phyloP scores from a whole-genome alignment of 1,139 yeast species.

The Magnusiomyces sp. region DNA sequence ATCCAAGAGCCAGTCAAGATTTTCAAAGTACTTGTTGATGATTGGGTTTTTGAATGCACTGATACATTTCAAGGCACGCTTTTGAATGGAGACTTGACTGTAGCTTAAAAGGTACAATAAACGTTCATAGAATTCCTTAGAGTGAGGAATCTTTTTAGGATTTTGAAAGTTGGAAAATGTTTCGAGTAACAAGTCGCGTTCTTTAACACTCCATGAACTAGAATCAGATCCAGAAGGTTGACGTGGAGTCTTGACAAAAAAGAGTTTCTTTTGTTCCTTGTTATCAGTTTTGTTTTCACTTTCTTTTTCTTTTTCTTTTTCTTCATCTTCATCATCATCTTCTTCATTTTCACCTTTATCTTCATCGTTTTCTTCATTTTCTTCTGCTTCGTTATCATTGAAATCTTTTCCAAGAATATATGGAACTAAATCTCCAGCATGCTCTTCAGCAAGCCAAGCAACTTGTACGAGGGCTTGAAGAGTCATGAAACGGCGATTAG shows the following conservation, averaged over 20 bases:
- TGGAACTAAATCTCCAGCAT: conserved; percentile 50
- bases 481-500: conserved; percentile 5
- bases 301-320: no score
- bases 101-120: conserved; percentile 54
- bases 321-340: neutral
- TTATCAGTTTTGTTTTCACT: no score
- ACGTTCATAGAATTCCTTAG: conserved; percentile 46
- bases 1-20: conserved; percentile 66
- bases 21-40: conserved; percentile 62
- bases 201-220: conserved; percentile 50
- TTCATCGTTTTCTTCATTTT: conserved; percentile 21
- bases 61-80: conserved; percentile 63
- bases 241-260: no score
- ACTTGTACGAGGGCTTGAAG: conserved; percentile 39
- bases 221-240: neutral
- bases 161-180: conserved; percentile 59
- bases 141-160: conserved; percentile 45
- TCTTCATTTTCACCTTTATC: conserved; percentile 10
- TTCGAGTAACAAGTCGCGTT: conserved; percentile 51
- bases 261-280: no score
- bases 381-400: conserved; percentile 29
- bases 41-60: conserved; percentile 53
- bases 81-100: conserved; percentile 56
- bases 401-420: conserved; percentile 27
- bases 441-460: conserved; percentile 60